Percentiles rank a stretch among this genome's conserved stretches.
Evolutionary conservation across 352 stramenopile genomes (phyloP).

Genomic region (Phytopythium oedochilum): DNA sequence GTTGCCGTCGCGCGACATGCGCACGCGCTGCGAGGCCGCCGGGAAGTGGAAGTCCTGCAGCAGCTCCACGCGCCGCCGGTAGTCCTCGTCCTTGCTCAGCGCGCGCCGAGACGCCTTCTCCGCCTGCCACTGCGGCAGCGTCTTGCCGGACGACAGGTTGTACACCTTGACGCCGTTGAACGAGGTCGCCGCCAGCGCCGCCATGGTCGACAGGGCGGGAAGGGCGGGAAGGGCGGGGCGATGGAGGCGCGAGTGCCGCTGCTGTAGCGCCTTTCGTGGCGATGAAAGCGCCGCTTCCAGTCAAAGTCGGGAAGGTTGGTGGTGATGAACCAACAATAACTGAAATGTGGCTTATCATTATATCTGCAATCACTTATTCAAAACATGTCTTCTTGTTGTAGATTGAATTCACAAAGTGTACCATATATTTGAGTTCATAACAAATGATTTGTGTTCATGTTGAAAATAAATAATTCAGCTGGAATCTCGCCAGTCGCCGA

Average conservation of each 20-base stretch:
- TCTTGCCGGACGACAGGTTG: slow-evolving; percentile 92
- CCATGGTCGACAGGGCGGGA: slow-evolving; percentile 28
- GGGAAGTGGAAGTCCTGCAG: slow-evolving; percentile 99
- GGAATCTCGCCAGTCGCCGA: no score
- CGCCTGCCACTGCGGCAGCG: slow-evolving; percentile 92
- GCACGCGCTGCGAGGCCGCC: slow-evolving; percentile 90
- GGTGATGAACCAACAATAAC: no score
- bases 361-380: no score
- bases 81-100: slow-evolving; percentile 48
- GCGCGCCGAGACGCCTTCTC: slow-evolving; percentile 67
- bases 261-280: no score
- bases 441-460: no score
- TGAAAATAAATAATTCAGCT: no score
- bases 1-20: slow-evolving; percentile 93
- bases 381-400: no score
- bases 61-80: slow-evolving; percentile 94
- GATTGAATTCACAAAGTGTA: no score
- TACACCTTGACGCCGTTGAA: slow-evolving; percentile 95
- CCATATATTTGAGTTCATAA: not conserved
- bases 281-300: not conserved
- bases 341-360: no score
- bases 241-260: not conserved
- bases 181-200: slow-evolving; percentile 74
- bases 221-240: not conserved
- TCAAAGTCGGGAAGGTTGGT: no score